These are phyloP conservation scores for Coemansia sp. DNA, from an alignment of 192 early-diverging fungal genomes.

Conservation along the genomic window DNA sequence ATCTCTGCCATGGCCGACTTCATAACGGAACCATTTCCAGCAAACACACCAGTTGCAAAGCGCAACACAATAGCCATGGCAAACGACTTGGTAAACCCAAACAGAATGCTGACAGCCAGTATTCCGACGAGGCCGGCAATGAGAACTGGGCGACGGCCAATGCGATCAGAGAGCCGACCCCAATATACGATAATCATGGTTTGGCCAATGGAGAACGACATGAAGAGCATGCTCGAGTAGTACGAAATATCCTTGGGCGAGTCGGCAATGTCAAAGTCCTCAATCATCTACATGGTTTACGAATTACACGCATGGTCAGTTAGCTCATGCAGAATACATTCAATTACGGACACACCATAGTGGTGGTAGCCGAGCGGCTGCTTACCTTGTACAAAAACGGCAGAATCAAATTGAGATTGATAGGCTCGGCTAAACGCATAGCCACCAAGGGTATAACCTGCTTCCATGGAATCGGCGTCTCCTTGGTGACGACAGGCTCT, in stretches of 20 bases:
- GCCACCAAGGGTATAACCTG: conserved; percentile 27
- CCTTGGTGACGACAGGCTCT: conserved; percentile 8
- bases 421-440: conserved; percentile 61
- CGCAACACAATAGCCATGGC: conserved; percentile 59
- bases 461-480: conserved; percentile 51
- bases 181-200: conserved; percentile 57
- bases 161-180: conserved; percentile 72
- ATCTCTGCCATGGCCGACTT: conserved; percentile 82
- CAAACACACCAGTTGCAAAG: conserved; percentile 63
- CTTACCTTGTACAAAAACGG: conserved; percentile 42
- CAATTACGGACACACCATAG: background rate
- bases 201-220: conserved; percentile 55
- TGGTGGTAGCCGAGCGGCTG: background rate
- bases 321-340: background rate
- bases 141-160: conserved; percentile 77
- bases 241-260: conserved; percentile 74
- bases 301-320: background rate
- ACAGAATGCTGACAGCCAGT: conserved; percentile 58
- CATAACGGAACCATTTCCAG: conserved; percentile 74
- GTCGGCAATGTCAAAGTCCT: conserved; percentile 52
- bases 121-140: conserved; percentile 75
- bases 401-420: conserved; percentile 72
- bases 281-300: conserved; percentile 16
- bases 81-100: conserved; percentile 65
- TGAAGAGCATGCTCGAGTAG: conserved; percentile 59